phyloP scores from a whole-genome alignment of 2,329 filamentous ascomycete genomes.

The Zymoseptoria brevis region DNA sequence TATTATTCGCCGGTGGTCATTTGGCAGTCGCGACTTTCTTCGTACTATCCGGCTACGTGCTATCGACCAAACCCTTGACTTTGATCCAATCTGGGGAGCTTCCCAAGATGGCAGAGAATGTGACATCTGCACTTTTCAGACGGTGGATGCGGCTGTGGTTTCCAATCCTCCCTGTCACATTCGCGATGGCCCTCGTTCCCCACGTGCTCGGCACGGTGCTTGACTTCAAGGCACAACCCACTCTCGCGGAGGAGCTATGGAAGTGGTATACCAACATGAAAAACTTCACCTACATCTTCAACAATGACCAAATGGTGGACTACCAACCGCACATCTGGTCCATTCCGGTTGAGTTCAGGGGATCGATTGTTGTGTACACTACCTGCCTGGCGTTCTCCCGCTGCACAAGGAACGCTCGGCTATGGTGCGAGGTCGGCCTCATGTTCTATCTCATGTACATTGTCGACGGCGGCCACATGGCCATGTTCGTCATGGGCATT shows the following conservation, averaged over 20 bases:
- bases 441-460: constrained; percentile 61
- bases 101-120: constrained; percentile 32
- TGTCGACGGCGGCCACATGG: constrained; percentile 55
- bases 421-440: constrained; percentile 47
- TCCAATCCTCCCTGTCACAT: constrained; percentile 48
- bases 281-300: constrained; percentile 62
- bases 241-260: constrained; percentile 45
- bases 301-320: constrained; percentile 47
- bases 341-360: constrained; percentile 56
- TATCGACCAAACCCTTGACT: constrained; percentile 41
- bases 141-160: constrained; percentile 45
- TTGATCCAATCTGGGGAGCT: constrained; percentile 27
- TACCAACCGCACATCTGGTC: constrained; percentile 57
- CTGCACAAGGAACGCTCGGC: constrained; percentile 47
- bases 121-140: constrained; percentile 44
- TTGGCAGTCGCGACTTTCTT: constrained; percentile 49
- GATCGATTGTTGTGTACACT: constrained; percentile 57
- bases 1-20: constrained; percentile 55
- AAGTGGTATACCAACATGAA: constrained; percentile 51
- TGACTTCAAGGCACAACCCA: constrained; percentile 29
- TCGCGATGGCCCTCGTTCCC: constrained; percentile 47
- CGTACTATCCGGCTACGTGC: constrained; percentile 46
- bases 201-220: constrained; percentile 41
- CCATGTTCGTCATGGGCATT: constrained; percentile 55
- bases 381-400: constrained; percentile 50